Evolutionary conservation across 495 filamentous ascomycete species (phyloP).

Genomic region (Neurospora hispaniola): DNA sequence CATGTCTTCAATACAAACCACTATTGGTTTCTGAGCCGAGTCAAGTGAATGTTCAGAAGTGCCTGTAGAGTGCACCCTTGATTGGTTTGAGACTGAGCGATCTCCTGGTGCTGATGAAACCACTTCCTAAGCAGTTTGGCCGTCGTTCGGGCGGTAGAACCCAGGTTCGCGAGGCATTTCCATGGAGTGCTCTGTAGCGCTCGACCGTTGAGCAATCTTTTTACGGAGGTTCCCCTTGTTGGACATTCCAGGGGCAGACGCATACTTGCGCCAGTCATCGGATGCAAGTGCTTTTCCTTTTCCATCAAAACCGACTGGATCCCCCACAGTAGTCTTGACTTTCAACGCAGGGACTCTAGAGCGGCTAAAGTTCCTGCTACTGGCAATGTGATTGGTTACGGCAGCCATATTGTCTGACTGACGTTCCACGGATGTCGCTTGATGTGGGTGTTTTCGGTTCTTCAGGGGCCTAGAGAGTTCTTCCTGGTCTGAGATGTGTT

Average conservation of each 20-base stretch:
- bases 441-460: background rate
- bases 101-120: conserved; percentile 11
- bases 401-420: conserved; percentile 7
- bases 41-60: background rate
- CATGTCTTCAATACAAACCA: conserved; percentile 10
- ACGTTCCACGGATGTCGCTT: background rate
- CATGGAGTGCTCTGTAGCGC: conserved; percentile 3
- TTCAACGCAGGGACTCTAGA: conserved; percentile 3
- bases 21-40: conserved; percentile 1
- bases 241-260: background rate
- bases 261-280: conserved; percentile 20
- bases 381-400: background rate
- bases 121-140: conserved; percentile 12
- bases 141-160: conserved; percentile 7
- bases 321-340: conserved; percentile 10
- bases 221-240: background rate
- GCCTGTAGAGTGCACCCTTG: background rate
- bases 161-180: conserved; percentile 3
- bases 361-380: conserved; percentile 3
- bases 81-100: background rate
- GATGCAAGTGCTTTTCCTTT: conserved; percentile 17
- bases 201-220: background rate
- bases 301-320: background rate
- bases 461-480: background rate
- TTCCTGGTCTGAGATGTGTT: background rate